A percentile compares a stretch with the other conserved stretches of the same genome.
Evolutionary conservation across 192 early-diverging fungal genomes (phyloP).

Genomic region (Linnemannia exigua): DNA sequence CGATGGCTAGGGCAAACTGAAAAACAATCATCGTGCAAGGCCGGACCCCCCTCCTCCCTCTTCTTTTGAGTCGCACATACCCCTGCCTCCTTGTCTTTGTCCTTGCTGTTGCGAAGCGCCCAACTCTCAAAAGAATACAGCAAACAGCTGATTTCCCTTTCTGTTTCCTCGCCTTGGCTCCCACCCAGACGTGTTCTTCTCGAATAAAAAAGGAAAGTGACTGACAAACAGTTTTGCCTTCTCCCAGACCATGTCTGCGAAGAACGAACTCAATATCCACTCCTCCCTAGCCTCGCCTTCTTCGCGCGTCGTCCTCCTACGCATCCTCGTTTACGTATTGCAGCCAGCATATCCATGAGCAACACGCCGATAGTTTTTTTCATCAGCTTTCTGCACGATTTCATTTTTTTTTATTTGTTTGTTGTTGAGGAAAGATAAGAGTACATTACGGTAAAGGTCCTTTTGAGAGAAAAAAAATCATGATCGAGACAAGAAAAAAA

Average conservation of each 20-base stretch:
- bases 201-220: background rate
- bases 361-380: background rate
- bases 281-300: background rate
- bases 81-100: background rate
- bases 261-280: too few species aligned
- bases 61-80: background rate
- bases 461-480: background rate
- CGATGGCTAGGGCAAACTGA: background rate
- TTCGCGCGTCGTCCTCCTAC: too few species aligned
- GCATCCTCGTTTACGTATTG: too few species aligned
- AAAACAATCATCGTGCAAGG: too few species aligned
- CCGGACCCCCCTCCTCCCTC: too few species aligned
- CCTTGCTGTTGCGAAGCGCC: background rate
- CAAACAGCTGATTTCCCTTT: background rate
- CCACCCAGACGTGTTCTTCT: too few species aligned
- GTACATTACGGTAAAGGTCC: background rate
- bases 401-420: background rate
- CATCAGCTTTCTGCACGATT: background rate
- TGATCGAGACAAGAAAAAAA: background rate
- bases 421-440: background rate
- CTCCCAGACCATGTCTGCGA: too few species aligned
- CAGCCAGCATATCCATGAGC: background rate
- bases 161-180: background rate
- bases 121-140: background rate
- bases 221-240: slow-evolving; percentile 11